Base-by-base conservation (phyloP, 2,329 filamentous ascomycete genomes). In the Monilinia aucupariae region DNA sequence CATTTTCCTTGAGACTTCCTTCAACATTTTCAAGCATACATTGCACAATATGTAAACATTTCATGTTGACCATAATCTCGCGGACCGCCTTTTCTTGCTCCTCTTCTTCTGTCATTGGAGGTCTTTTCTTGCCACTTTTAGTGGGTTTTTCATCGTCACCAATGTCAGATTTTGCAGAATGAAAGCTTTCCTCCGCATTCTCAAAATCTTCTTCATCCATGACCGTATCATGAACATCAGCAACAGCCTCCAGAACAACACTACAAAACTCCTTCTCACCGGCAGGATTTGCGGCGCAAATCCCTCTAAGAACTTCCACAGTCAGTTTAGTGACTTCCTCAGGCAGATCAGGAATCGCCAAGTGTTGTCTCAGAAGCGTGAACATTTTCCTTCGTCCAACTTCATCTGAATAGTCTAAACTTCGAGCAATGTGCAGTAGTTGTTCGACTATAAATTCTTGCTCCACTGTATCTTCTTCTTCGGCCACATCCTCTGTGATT, bases 31-130 rank as follows among this genome's bases (percentile, higher is more conserved):
- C 87, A 59, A 99, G 82, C 90, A 97, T 96, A 80, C 92, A 97
- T 75, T 97, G 91, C 32, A 96, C 92, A 69, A 99, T 97, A 73
- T 97, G 90, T 66, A 99, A 82, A 75, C 94, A 97, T 78, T 97
- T 97, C 85, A 97, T 92, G 79, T 97, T 97, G 75, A 97, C 89
- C 79, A 97, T 87, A 73, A 97, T 94, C 76, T 97, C 92, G 68
- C 85, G 87, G 68, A 97, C 85, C 1, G 90, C 91, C 77, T 92
- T 96, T 53, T 83, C 82, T 68, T 85, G 81, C 12, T 85, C 84
- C 66, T 87, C 85, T 68, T 90, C 88, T 63, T 88, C 85, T 58
- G 78, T 83, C 63, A 83, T 69, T 62, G 80, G 79, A 15, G 72
- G 73, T 39, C 75, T 75, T 70, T 79, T 80, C 68, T 78, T 80